Conservation (phyloP, 2,329 filamentous ascomycete species). For the Mycosphaerelloides madeirae region DNA sequence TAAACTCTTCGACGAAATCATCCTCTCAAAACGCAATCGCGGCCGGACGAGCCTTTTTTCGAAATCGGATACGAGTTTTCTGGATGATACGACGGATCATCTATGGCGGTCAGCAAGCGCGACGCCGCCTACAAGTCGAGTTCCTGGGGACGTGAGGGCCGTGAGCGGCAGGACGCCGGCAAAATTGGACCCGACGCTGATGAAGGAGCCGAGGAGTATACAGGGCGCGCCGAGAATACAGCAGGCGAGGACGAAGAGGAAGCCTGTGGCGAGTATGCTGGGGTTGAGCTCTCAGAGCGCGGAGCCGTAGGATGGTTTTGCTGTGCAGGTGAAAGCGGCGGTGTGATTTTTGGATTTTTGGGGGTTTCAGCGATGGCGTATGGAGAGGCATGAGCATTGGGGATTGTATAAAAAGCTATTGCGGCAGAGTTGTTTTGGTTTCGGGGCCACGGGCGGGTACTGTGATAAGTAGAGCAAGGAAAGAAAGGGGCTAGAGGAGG, state of each 20-base stretch:
- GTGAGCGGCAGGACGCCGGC: conserved; percentile 63
- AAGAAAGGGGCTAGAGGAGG: no score
- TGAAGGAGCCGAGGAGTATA: conserved; percentile 87
- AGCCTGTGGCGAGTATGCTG: conserved; percentile 45
- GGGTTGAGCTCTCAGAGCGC: conserved; percentile 22
- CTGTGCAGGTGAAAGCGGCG: no score
- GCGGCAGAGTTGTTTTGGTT: no score
- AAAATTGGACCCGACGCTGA: conserved; percentile 76
- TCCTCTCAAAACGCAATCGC: conserved; percentile 69
- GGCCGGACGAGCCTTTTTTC: conserved; percentile 63
- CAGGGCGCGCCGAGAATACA: conserved; percentile 72
- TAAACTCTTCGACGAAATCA: conserved; percentile 78
- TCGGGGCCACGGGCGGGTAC: no score
- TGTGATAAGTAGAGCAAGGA: no score
- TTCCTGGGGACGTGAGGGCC: conserved; percentile 56
- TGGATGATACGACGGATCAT: conserved; percentile 70
- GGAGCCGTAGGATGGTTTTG: conserved; percentile 12
- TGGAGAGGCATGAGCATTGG: no score
- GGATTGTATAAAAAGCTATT: no score
- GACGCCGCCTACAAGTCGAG: conserved; percentile 51
- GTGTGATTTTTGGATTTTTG: no score
- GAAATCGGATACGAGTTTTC: conserved; percentile 57
- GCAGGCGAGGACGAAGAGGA: conserved; percentile 44
- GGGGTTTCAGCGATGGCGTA: no score
- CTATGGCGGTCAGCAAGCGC: conserved; percentile 67